Evolutionary conservation across 306 rosid species (phyloP).

Genomic region (Lathyrus aphaca): DNA sequence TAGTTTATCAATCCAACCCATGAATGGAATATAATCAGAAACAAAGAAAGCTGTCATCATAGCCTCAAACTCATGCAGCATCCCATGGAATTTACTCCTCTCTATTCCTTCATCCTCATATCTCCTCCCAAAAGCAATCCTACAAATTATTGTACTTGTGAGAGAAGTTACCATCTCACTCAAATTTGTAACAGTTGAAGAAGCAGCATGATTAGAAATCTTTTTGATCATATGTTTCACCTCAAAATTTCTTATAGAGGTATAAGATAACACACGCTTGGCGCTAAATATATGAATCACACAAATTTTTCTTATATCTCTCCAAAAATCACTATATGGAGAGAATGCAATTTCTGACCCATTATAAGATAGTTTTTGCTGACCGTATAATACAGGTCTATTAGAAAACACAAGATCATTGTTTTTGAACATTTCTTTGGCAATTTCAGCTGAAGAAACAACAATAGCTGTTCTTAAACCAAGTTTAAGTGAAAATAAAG

Average conservation of each 20-base stretch:
- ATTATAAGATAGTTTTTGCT: constrained; percentile 39
- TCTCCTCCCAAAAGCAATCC: constrained; percentile 29
- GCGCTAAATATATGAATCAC: background rate
- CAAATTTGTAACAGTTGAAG: constrained; percentile 8
- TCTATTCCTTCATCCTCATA: background rate
- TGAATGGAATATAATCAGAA: background rate
- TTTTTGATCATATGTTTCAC: constrained; percentile 14
- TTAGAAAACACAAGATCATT: constrained; percentile 34
- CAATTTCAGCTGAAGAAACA: constrained; percentile 29
- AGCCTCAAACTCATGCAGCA: too few species aligned
- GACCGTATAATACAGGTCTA: constrained; percentile 11
- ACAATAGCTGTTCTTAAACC: constrained; percentile 32
- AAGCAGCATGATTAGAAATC: background rate
- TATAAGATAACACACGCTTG: too few species aligned
- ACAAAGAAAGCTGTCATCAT: background rate
- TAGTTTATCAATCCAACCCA: constrained; percentile 37
- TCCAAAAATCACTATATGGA: constrained; percentile 13
- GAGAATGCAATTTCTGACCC: constrained; percentile 36
- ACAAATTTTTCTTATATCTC: background rate
- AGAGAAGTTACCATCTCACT: constrained; percentile 1
- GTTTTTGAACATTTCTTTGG: constrained; percentile 8
- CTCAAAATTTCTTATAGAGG: constrained; percentile 11
- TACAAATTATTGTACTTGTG: background rate
- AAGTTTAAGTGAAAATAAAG: constrained; percentile 43
- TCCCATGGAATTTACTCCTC: background rate